Evolutionary conservation across 139 green algal species (phyloP).

Genomic region (Micromonas commoda): DNA sequence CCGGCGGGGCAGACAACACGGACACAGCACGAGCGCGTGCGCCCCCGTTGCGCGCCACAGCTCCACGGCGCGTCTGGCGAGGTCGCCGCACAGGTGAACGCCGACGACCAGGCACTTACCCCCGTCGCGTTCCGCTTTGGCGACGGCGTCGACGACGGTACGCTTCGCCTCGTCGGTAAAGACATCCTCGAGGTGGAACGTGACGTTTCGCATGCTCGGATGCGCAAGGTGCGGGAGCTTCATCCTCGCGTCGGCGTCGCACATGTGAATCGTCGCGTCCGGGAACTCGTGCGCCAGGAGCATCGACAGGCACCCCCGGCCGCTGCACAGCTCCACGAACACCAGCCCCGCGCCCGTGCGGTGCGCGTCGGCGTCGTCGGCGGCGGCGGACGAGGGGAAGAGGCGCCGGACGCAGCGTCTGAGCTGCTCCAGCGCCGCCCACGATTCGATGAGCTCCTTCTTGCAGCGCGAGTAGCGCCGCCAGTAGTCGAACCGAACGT

Average conservation of each 20-base stretch:
- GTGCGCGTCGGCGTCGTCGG: no score
- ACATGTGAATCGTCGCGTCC: background rate
- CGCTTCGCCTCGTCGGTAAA: background rate
- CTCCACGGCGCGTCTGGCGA: background rate
- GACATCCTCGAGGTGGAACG: background rate
- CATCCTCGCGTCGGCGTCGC: background rate
- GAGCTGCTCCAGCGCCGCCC: background rate
- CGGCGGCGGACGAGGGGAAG: no score
- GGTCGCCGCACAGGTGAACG: slow-evolving; percentile 26
- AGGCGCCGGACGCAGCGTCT: background rate
- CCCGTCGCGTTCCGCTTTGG: background rate
- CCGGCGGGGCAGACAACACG: slow-evolving; percentile 14
- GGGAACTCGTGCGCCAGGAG: slow-evolving; percentile 10
- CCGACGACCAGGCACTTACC: background rate
- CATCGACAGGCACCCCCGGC: slow-evolving; percentile 8
- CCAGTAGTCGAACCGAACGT: no score
- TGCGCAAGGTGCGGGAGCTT: background rate
- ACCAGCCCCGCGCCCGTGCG: background rate
- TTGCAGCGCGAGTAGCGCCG: no score
- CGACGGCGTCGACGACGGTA: background rate
- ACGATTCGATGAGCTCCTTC: slow-evolving; percentile 1
- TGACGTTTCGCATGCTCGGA: background rate
- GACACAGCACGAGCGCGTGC: background rate
- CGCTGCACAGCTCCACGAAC: slow-evolving; percentile 26
- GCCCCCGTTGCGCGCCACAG: background rate